Evolutionary conservation across 306 rosid species (phyloP).

Genomic region (Prunus campanulata): DNA sequence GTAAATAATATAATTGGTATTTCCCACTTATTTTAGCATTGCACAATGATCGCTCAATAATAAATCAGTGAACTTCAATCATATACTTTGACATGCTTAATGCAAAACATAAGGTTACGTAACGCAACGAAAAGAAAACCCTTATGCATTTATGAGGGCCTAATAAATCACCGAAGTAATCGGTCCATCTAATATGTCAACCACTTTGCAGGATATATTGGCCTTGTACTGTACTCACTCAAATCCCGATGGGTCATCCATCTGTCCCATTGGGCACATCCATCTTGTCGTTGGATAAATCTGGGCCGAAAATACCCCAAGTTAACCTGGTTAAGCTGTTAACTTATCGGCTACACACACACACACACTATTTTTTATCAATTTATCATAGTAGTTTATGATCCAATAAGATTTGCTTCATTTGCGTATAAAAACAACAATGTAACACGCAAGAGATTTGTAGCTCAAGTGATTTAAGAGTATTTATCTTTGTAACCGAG

Average conservation of each 20-base stretch:
- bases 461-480: no score
- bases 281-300: no score
- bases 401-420: background rate
- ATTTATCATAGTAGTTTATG: background rate
- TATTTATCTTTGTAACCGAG: no score
- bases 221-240: background rate
- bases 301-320: no score
- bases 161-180: background rate
- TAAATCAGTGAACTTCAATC: no score
- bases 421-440: background rate
- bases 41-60: no score
- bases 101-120: background rate
- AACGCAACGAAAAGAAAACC: background rate
- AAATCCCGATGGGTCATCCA: background rate
- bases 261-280: background rate
- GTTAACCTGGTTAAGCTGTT: background rate
- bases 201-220: background rate
- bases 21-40: no score
- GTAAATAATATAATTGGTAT: no score
- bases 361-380: no score
- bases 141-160: background rate
- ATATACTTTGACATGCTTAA: no score
- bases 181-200: background rate
- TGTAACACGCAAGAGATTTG: accelerated
- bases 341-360: background rate